phyloP scores from a whole-genome alignment of 2,329 filamentous ascomycete genomes.

The Ophiostoma tasmaniense region DNA sequence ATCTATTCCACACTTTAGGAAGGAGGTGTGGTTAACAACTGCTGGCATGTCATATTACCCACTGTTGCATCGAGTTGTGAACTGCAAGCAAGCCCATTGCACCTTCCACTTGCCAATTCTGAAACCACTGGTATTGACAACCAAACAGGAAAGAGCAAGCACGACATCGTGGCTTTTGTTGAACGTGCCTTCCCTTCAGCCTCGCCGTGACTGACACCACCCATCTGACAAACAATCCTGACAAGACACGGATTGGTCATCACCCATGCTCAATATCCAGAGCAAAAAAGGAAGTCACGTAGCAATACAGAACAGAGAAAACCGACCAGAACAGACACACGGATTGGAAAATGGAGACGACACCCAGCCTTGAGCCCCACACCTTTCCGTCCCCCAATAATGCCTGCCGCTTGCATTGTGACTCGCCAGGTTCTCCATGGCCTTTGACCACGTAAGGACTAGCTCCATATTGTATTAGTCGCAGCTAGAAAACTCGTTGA shows the following conservation, averaged over 20 bases:
- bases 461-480: conserved; percentile 1
- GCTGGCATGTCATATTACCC: background rate
- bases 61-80: background rate
- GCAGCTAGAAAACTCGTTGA: conserved; percentile 5
- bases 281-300: background rate
- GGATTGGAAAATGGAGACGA: background rate
- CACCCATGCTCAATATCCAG: background rate
- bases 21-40: background rate
- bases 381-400: background rate
- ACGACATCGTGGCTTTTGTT: background rate
- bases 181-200: background rate
- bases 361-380: background rate
- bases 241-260: background rate
- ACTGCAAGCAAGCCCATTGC: background rate
- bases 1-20: background rate
- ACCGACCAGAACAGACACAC: too few relatives aligned
- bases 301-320: background rate
- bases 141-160: background rate
- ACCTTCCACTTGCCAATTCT: background rate
- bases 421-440: background rate
- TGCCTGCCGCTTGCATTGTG: background rate
- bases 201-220: background rate
- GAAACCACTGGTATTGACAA: background rate
- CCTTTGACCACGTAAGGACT: background rate
- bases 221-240: background rate